Percentiles rank a stretch among this genome's conserved stretches.
Evolutionary conservation across 208 protist species (phyloP).

Genomic region (Leishmania lainsoni): DNA sequence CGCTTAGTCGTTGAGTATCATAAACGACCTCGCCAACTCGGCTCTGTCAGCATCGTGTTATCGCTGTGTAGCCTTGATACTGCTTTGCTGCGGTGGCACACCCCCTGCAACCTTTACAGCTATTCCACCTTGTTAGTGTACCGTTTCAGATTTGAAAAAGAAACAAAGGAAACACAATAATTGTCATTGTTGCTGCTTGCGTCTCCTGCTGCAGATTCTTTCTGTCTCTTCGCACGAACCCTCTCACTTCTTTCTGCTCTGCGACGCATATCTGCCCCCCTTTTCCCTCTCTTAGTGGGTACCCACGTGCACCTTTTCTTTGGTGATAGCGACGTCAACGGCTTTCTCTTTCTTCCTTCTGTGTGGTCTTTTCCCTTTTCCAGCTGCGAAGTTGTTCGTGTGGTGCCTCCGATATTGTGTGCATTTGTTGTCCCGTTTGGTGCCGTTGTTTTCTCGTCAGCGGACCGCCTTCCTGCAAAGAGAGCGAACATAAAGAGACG

Average conservation of each 20-base stretch:
- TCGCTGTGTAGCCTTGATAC: neutral
- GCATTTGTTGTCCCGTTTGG: neutral
- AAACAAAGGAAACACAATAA: neutral
- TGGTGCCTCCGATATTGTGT: neutral
- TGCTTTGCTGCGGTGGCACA: neutral
- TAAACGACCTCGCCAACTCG: neutral
- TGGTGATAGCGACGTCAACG: neutral
- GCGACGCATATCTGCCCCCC: too few relatives aligned
- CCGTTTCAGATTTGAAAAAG: neutral
- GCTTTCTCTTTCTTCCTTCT: neutral
- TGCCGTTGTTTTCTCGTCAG: neutral
- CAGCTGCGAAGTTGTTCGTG: neutral
- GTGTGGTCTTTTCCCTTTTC: neutral
- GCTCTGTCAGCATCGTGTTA: neutral
- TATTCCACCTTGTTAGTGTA: neutral
- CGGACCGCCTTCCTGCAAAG: neutral
- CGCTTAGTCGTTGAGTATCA: neutral
- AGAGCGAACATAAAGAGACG: neutral
- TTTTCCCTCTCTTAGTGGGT: too few relatives aligned
- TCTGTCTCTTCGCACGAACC: neutral
- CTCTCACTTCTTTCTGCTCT: too few relatives aligned
- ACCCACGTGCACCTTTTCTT: too few relatives aligned
- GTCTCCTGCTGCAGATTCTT: neutral
- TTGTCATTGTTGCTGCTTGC: neutral
- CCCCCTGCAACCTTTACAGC: neutral